Percentiles rank a stretch among this genome's conserved stretches.
phyloP scores from a whole-genome alignment of 805 yeast genomes.

The Yarrowia sp. region DNA sequence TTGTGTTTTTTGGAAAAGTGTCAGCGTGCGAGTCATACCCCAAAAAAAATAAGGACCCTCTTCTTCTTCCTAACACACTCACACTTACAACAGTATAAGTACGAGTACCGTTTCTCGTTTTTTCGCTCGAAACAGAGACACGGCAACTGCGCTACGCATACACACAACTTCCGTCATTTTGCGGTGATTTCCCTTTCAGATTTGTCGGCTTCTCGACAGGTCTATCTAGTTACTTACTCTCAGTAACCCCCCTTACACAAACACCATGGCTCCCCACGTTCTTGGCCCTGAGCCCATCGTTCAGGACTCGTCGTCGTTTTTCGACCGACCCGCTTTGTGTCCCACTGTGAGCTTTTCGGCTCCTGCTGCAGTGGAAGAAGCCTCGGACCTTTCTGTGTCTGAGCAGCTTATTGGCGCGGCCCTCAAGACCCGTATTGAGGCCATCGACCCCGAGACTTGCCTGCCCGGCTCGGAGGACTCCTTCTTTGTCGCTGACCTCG shows the following conservation, averaged over 20 bases:
- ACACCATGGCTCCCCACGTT: constrained; percentile 18
- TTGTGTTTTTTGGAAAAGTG: not conserved
- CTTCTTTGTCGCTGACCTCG: constrained; percentile 83
- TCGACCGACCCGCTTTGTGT: not conserved
- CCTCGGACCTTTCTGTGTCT: constrained; percentile 6
- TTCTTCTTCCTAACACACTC: constrained; percentile 13
- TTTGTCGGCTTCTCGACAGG: constrained; percentile 26
- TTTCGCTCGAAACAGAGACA: constrained; percentile 7
- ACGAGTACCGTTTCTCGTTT: constrained; percentile 18
- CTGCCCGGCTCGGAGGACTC: constrained; percentile 79
- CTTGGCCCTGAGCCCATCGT: constrained; percentile 21
- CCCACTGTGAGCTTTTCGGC: not conserved
- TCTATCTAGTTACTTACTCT: not conserved
- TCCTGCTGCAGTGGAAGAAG: not conserved
- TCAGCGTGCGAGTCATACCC: constrained; percentile 15
- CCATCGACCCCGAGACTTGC: constrained; percentile 57
- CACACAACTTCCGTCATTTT: constrained; percentile 17
- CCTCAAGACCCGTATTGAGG: constrained; percentile 31
- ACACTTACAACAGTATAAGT: constrained; percentile 18
- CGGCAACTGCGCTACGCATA: constrained; percentile 24
- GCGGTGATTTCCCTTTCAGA: constrained; percentile 18
- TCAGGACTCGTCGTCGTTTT: not conserved
- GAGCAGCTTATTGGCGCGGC: constrained; percentile 31
- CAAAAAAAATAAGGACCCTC: not conserved
- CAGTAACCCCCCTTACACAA: not conserved